phyloP scores from a whole-genome alignment of 2,329 filamentous ascomycete species.

The Exophiala oligosperma region DNA sequence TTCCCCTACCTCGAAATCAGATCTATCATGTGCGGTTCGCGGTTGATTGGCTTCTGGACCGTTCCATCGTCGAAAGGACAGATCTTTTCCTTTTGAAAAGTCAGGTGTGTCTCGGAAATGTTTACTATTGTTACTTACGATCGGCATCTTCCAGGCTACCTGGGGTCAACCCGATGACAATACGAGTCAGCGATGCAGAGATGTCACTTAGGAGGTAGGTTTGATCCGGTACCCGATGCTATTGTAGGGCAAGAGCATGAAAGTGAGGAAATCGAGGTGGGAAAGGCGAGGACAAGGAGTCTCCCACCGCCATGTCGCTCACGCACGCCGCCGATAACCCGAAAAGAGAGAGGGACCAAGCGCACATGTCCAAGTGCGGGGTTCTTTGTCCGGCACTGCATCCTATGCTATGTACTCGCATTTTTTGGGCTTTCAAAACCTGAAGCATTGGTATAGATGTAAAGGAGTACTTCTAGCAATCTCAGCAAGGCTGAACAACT shows the following conservation, averaged over 20 bases:
- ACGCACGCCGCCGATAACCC: neutral
- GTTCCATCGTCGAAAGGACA: constrained; percentile 26
- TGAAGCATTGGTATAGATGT: neutral
- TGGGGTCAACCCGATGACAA: neutral
- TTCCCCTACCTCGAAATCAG: constrained; percentile 33
- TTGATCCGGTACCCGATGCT: too few relatives aligned
- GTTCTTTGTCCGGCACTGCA: neutral
- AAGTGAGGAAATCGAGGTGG: neutral
- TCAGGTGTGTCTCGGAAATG: constrained; percentile 3
- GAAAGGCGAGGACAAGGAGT: neutral
- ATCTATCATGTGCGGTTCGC: constrained; percentile 34
- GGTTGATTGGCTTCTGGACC: constrained; percentile 35
- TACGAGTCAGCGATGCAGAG: too few relatives aligned
- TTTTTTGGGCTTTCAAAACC: neutral
- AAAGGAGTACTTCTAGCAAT: neutral
- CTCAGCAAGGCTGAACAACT: constrained; percentile 19
- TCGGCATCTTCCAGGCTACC: constrained; percentile 4
- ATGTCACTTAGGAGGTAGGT: too few relatives aligned
- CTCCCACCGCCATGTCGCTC: constrained; percentile 9
- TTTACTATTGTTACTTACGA: neutral
- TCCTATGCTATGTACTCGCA: neutral
- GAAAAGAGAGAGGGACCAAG: neutral
- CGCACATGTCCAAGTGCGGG: constrained; percentile 4
- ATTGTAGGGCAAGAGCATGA: neutral
- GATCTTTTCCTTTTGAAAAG: constrained; percentile 14